phyloP scores from a whole-genome alignment of 768 basidiomycete species.

The Galerina marginata region DNA sequence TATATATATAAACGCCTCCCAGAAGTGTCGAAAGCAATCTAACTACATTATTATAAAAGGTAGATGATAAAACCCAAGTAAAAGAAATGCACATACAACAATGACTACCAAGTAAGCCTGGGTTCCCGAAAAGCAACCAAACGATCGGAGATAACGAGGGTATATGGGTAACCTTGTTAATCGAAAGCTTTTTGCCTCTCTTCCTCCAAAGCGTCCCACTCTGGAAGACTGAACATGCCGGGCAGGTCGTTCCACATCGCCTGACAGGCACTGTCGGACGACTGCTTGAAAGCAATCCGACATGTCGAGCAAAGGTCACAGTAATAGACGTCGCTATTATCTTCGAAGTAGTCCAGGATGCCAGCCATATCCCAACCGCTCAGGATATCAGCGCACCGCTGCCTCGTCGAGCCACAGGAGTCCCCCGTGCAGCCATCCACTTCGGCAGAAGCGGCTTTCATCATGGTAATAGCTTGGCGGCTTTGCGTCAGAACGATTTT shows the following conservation, averaged over 20 bases:
- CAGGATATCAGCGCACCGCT: slow-evolving; percentile 30
- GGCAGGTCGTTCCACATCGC: slow-evolving; percentile 35
- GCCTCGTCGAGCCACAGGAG: slow-evolving; percentile 22
- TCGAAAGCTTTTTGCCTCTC: slow-evolving; percentile 25
- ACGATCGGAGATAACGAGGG: not conserved
- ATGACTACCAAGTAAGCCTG: not conserved
- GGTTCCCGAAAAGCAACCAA: not conserved
- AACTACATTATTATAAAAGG: too few relatives aligned
- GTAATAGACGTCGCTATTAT: slow-evolving; percentile 27
- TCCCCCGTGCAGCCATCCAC: slow-evolving; percentile 19
- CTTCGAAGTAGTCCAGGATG: slow-evolving; percentile 38
- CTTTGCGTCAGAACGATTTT: slow-evolving; percentile 29
- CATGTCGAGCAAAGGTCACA: slow-evolving; percentile 30
- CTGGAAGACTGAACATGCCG: slow-evolving; percentile 32
- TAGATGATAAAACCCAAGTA: too few relatives aligned
- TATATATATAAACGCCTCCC: not conserved
- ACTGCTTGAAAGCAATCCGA: slow-evolving; percentile 12
- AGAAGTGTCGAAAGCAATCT: not conserved
- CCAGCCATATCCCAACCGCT: slow-evolving; percentile 37
- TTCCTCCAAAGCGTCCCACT: slow-evolving; percentile 34
- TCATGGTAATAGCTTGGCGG: slow-evolving; percentile 20
- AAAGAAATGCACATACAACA: not conserved
- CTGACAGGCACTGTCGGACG: slow-evolving; percentile 20
- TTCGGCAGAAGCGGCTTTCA: slow-evolving; percentile 9
- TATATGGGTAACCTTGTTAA: slow-evolving; percentile 3